phyloP scores from a whole-genome alignment of 2,329 filamentous ascomycete species.

The Bipolaris victoriae region DNA sequence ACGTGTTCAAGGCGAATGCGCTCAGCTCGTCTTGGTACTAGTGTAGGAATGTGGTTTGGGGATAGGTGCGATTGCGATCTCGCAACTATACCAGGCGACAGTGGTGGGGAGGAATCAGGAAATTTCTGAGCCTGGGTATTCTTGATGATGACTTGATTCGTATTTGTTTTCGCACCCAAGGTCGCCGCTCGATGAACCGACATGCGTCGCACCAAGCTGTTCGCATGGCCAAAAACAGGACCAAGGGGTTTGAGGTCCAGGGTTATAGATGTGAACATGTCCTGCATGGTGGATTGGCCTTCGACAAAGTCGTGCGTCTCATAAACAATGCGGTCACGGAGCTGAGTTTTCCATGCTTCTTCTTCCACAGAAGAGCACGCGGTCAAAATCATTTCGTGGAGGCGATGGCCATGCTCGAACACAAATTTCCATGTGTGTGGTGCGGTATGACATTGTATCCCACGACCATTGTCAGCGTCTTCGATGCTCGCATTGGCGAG shows the following conservation, averaged over 20 bases:
- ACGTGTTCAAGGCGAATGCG: constrained; percentile 76
- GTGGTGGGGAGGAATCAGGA: constrained; percentile 52
- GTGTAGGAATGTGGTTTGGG: constrained; percentile 69
- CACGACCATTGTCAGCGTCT: constrained; percentile 75
- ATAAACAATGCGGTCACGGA: constrained; percentile 61
- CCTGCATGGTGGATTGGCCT: constrained; percentile 54
- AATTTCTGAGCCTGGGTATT: constrained; percentile 77
- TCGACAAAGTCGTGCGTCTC: constrained; percentile 60
- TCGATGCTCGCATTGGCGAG: constrained; percentile 71
- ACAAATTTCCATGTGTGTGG: constrained; percentile 91
- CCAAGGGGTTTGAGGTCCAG: constrained; percentile 77
- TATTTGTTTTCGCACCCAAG: constrained; percentile 68
- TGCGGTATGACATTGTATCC: constrained; percentile 83
- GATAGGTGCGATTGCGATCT: constrained; percentile 81
- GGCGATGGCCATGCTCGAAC: constrained; percentile 76
- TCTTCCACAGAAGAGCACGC: constrained; percentile 85
- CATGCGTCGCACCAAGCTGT: constrained; percentile 68
- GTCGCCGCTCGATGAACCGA: constrained; percentile 82
- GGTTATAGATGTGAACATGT: constrained; percentile 67
- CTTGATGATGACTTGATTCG: constrained; percentile 82
- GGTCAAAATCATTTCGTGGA: constrained; percentile 86
- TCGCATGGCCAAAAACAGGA: constrained; percentile 74
- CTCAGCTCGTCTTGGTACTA: constrained; percentile 77
- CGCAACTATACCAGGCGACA: constrained; percentile 64
- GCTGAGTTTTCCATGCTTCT: constrained; percentile 75